These are phyloP conservation scores for Vigna trinervia DNA, from an alignment of 306 rosid genomes.

Conservation along the genomic window DNA sequence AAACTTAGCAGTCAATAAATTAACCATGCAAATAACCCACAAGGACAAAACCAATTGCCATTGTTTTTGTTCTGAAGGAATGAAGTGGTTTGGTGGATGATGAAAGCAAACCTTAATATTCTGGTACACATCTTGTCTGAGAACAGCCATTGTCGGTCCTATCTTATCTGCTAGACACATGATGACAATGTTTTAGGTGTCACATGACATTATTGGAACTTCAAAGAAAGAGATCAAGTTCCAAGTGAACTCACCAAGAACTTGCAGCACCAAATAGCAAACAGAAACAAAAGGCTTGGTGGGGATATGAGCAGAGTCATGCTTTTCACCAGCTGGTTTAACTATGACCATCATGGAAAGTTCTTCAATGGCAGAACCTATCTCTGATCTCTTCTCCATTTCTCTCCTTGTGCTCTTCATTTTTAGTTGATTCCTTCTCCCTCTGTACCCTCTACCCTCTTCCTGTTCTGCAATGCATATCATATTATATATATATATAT, in stretches of 20 bases:
- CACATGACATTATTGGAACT: slow-evolving; percentile 18
- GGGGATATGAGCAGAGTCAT: slow-evolving; percentile 59
- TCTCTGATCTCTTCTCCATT: slow-evolving; percentile 64
- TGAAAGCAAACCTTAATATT: slow-evolving; percentile 73
- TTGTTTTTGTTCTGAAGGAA: no score
- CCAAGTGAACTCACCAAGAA: slow-evolving; percentile 65
- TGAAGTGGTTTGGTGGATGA: background rate
- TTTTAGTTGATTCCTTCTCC: background rate
- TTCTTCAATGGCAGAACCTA: slow-evolving; percentile 69
- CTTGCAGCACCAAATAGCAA: slow-evolving; percentile 71
- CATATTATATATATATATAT: background rate
- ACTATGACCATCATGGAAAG: slow-evolving; percentile 56
- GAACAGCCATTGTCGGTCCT: slow-evolving; percentile 91
- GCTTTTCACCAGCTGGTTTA: slow-evolving; percentile 42
- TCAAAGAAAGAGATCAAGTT: slow-evolving; percentile 27
- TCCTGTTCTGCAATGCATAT: background rate
- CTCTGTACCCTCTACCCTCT: background rate
- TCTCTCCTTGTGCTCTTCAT: slow-evolving; percentile 56
- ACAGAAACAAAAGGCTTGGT: slow-evolving; percentile 77
- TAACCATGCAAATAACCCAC: background rate
- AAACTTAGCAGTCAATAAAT: background rate
- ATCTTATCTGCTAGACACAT: slow-evolving; percentile 71
- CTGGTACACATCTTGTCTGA: slow-evolving; percentile 79
- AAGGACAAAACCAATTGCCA: background rate
- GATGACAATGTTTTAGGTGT: slow-evolving; percentile 33